phyloP scores from a whole-genome alignment of 495 filamentous ascomycete species.

The Aspergillus heteromorphus region DNA sequence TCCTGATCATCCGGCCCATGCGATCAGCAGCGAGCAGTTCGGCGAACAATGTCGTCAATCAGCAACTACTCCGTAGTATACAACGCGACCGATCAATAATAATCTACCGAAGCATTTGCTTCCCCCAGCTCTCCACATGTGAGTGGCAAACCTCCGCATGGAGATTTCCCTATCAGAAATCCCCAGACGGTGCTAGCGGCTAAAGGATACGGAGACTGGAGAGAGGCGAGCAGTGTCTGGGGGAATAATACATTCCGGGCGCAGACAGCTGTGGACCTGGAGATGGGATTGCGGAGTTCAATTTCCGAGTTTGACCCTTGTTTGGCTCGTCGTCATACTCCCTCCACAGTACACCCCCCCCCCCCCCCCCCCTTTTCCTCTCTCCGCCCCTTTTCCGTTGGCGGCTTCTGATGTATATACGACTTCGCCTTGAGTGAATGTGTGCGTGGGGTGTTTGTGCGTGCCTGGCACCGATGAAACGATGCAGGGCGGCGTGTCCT shows the following conservation, averaged over 20 bases:
- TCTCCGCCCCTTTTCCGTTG: not conserved
- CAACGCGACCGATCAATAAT: not conserved
- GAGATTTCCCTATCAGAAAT: not conserved
- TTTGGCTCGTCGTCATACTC: not conserved
- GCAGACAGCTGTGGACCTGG: slow-evolving; percentile 6
- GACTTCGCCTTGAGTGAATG: not conserved
- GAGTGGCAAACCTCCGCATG: not conserved
- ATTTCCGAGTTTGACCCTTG: slow-evolving; percentile 12
- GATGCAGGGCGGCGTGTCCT: slow-evolving; percentile 10
- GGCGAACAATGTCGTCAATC: not conserved
- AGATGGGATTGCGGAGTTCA: slow-evolving; percentile 16
- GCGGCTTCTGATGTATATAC: not conserved
- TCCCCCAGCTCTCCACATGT: not conserved
- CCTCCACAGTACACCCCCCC: not conserved
- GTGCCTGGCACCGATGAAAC: slow-evolving; percentile 14
- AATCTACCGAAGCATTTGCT: not conserved
- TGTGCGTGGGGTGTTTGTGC: not conserved
- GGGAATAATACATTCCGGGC: slow-evolving; percentile 2
- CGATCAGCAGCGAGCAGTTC: not conserved
- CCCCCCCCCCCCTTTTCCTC: not conserved
- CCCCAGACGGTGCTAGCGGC: not conserved
- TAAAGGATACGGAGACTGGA: not conserved
- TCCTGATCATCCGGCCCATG: slow-evolving; percentile 10
- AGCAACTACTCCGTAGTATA: too few relatives aligned
- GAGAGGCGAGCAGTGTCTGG: not conserved